These are phyloP conservation scores for Adansonia digitata DNA, from an alignment of 345 rosid species.

Conservation along the genomic window DNA sequence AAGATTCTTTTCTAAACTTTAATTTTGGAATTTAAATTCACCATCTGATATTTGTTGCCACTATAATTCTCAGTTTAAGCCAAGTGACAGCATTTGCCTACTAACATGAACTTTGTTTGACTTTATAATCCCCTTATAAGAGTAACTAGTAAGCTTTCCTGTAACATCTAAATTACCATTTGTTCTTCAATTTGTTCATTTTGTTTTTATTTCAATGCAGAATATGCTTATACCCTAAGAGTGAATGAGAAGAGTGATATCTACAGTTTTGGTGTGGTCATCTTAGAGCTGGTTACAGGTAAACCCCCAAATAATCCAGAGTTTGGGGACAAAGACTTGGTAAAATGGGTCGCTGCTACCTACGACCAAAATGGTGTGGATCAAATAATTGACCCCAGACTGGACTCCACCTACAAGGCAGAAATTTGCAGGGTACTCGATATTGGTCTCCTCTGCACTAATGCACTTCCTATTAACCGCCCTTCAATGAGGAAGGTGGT, in stretches of 20 bases:
- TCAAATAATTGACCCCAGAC: constrained; percentile 56
- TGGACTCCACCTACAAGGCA: constrained; percentile 41
- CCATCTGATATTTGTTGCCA: neutral
- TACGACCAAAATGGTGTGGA: constrained; percentile 49
- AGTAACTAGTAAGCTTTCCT: neutral
- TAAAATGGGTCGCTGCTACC: constrained; percentile 60
- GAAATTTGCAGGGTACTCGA: constrained; percentile 62
- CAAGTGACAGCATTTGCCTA: neutral
- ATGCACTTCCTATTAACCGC: constrained; percentile 67
- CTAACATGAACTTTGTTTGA: neutral
- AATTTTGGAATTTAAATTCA: neutral
- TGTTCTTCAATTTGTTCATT: neutral
- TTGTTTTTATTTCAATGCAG: constrained; percentile 31
- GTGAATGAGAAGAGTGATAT: constrained; percentile 96
- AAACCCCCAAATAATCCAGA: constrained; percentile 60
- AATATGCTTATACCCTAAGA: constrained; percentile 76
- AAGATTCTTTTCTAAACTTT: neutral
- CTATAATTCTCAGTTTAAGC: neutral
- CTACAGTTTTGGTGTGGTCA: constrained; percentile 85
- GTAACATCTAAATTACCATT: neutral
- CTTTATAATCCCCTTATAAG: neutral
- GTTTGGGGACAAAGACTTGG: constrained; percentile 76
- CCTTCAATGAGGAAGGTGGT: constrained; percentile 92
- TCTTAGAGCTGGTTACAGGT: constrained; percentile 78
- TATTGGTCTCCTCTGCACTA: constrained; percentile 69